Conservation (phyloP, 2,329 filamentous ascomycete genomes). For the Colletotrichum sidae region DNA sequence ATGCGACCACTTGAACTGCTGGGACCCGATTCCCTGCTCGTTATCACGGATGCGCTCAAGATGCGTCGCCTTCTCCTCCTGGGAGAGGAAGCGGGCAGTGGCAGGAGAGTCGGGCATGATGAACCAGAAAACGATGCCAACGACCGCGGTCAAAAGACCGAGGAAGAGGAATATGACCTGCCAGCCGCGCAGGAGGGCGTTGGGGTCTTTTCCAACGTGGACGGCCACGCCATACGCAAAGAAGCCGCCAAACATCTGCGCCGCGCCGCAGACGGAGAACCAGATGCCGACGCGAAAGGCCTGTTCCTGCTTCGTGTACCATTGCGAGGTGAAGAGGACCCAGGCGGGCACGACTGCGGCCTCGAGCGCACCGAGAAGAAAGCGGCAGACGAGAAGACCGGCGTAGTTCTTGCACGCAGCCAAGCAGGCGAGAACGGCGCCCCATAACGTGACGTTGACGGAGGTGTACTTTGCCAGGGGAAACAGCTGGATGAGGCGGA, state of each 20-base stretch:
- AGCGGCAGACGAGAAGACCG: constrained; percentile 72
- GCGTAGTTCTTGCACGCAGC: constrained; percentile 70
- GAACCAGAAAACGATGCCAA: constrained; percentile 62
- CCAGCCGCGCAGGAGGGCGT: constrained; percentile 68
- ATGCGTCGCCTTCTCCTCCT: constrained; percentile 61
- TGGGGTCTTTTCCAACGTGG: constrained; percentile 56
- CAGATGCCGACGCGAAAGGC: constrained; percentile 72
- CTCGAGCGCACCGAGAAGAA: constrained; percentile 77
- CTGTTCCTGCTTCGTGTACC: constrained; percentile 79
- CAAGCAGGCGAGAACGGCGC: constrained; percentile 65
- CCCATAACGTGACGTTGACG: constrained; percentile 51
- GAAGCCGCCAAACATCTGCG: constrained; percentile 53
- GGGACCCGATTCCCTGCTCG: constrained; percentile 76
- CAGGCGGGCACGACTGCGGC: constrained; percentile 77
- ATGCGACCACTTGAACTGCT: constrained; percentile 75
- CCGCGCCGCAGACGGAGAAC: constrained; percentile 68
- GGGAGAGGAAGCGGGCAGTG: constrained; percentile 60
- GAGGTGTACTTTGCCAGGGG: constrained; percentile 52
- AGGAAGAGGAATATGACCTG: constrained; percentile 70
- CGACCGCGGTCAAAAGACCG: constrained; percentile 60
- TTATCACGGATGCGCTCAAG: constrained; percentile 68
- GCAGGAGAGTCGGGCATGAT: constrained; percentile 57
- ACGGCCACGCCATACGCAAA: constrained; percentile 58
- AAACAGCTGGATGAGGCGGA: constrained; percentile 51
- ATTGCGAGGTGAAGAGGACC: constrained; percentile 75